Conservation (phyloP, 495 filamentous ascomycete genomes). For the Lepidopterella palustris region DNA sequence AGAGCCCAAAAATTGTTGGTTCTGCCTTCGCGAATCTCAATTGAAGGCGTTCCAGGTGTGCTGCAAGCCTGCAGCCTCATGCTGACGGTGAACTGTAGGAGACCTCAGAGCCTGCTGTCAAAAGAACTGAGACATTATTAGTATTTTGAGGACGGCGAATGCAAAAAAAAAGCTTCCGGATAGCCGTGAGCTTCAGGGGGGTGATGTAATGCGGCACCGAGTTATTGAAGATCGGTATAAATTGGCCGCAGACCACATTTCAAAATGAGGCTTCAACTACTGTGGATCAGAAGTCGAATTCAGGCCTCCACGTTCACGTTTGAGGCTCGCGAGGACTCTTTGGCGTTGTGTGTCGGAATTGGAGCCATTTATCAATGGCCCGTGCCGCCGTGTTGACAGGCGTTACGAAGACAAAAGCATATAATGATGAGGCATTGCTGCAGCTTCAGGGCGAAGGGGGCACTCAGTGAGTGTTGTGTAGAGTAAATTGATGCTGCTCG, state of each 20-base stretch:
- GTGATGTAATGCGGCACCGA: neutral
- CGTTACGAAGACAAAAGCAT: neutral
- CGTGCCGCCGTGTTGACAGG: neutral
- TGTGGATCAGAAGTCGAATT: neutral
- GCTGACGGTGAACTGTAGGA: no score
- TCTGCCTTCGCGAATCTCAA: no score
- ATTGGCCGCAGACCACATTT: neutral
- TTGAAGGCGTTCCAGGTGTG: neutral
- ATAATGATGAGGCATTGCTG: neutral
- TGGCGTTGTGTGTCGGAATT: neutral
- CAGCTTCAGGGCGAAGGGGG: neutral
- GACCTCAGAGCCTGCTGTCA: no score
- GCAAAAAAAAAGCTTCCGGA: neutral
- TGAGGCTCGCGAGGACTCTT: neutral
- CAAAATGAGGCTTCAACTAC: neutral
- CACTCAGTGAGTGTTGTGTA: no score
- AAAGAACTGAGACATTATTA: no score
- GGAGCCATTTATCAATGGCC: neutral
- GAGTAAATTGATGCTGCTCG: no score
- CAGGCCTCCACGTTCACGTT: neutral
- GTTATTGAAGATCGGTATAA: neutral
- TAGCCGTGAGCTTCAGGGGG: neutral
- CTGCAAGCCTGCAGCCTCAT: no score
- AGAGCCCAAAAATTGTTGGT: no score
- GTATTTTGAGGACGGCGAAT: no score